A percentile compares a stretch with the other conserved stretches of the same genome.
These are phyloP conservation scores for Graphilbum fragrans DNA, from an alignment of 2,329 filamentous ascomycete species.

Conservation along the genomic window DNA sequence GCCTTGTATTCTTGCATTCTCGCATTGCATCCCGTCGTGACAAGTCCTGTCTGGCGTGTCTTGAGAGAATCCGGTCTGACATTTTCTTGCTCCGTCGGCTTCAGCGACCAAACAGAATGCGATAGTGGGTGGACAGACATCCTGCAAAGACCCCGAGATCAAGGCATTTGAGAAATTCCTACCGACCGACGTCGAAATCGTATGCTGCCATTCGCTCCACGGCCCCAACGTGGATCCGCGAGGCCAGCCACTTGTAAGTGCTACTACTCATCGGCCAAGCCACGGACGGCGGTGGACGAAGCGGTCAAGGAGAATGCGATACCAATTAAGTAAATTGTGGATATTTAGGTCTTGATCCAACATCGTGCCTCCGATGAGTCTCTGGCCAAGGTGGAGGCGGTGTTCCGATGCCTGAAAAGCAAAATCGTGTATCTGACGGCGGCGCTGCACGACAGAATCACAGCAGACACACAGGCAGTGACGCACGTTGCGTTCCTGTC, in stretches of 20 bases:
- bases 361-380: conserved; percentile 73
- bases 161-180: conserved; percentile 83
- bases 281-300: not conserved
- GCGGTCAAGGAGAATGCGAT: too few species aligned
- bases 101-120: conserved; percentile 87
- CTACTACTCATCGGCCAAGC: too few species aligned
- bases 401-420: conserved; percentile 73
- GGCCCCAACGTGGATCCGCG: conserved; percentile 80
- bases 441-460: conserved; percentile 87
- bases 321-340: not conserved
- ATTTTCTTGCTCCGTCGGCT: conserved; percentile 10
- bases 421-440: conserved; percentile 83
- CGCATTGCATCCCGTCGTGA: not conserved
- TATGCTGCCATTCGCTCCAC: conserved; percentile 94
- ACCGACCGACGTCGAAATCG: conserved; percentile 77
- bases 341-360: conserved; percentile 61
- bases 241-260: conserved; percentile 75
- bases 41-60: not conserved
- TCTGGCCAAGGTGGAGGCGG: conserved; percentile 65
- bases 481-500: conserved; percentile 94
- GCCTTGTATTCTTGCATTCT: not conserved
- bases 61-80: not conserved
- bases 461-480: conserved; percentile 94
- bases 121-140: conserved; percentile 94
- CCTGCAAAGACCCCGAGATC: conserved; percentile 95